These are phyloP conservation scores for Usnea hakonensis DNA, from an alignment of 495 filamentous ascomycete species.

Conservation along the genomic window DNA sequence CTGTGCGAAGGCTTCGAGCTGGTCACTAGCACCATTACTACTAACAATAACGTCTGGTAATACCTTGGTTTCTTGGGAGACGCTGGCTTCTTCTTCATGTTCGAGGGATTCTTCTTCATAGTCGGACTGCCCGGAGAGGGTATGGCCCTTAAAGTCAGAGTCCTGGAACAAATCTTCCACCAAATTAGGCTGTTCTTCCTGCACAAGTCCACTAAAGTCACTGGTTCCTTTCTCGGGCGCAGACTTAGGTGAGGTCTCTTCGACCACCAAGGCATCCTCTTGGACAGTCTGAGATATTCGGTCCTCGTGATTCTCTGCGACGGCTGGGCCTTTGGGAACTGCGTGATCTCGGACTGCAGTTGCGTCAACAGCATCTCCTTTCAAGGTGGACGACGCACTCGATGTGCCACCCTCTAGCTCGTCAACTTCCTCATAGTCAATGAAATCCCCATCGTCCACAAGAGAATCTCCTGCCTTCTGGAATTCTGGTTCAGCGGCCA, in stretches of 20 bases:
- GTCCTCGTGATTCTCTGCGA: conserved; percentile 20
- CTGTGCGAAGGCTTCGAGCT: not conserved
- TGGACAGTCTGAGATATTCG: not conserved
- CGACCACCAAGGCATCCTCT: not conserved
- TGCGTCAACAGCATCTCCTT: conserved; percentile 15
- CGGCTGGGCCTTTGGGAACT: not conserved
- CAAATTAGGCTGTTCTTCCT: not conserved
- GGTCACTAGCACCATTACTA: not conserved
- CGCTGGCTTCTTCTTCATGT: not conserved
- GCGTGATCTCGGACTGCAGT: not conserved
- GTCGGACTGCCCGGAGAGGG: not conserved
- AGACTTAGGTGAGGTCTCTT: not conserved
- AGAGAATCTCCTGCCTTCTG: not conserved
- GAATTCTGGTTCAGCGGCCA: not conserved
- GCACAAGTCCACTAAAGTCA: not conserved
- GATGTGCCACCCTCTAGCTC: conserved; percentile 17
- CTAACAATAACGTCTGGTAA: not conserved
- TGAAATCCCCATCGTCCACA: conserved; percentile 15
- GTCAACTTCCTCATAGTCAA: conserved; percentile 28
- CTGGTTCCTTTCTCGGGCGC: not conserved
- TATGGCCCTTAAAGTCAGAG: not conserved
- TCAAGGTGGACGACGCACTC: conserved; percentile 16
- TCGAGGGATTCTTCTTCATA: not conserved
- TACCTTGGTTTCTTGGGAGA: not conserved
- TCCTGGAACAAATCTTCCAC: not conserved